Evolutionary conservation across 441 rosid species (phyloP).

Genomic region (Sinapis alba): DNA sequence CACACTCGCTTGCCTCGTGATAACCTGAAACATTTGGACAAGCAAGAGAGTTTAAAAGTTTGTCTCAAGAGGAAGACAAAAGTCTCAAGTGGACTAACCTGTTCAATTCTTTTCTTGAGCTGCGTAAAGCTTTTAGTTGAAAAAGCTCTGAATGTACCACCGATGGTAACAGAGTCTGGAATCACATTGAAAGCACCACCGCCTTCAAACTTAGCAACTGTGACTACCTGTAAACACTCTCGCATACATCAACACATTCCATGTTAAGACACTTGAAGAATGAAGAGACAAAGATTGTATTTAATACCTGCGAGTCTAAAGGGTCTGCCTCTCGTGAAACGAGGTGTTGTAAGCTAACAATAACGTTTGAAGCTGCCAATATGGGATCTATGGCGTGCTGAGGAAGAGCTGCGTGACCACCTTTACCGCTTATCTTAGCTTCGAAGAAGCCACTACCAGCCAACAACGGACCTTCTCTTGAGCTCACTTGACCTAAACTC

Average conservation of each 20-base stretch:
- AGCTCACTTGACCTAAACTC: constrained; percentile 64
- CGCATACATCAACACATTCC: not conserved
- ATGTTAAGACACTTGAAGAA: not conserved
- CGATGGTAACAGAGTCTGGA: constrained; percentile 88
- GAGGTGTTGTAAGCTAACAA: constrained; percentile 90
- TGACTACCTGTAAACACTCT: constrained; percentile 68
- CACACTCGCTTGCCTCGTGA: constrained; percentile 85
- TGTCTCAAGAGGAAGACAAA: not conserved
- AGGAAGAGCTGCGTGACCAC: constrained; percentile 95
- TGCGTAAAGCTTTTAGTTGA: constrained; percentile 66
- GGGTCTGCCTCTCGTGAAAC: constrained; percentile 97
- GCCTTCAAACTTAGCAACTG: constrained; percentile 89
- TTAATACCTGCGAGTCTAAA: constrained; percentile 77
- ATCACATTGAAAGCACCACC: constrained; percentile 92
- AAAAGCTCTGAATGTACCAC: constrained; percentile 93
- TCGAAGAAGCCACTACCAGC: constrained; percentile 95
- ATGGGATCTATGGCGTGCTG: constrained; percentile 92
- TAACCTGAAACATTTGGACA: constrained; percentile 50
- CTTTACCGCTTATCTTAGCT: constrained; percentile 86
- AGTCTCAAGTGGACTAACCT: constrained; percentile 49
- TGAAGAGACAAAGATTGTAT: constrained; percentile 9
- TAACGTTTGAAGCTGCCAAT: constrained; percentile 86
- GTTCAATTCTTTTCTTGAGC: constrained; percentile 74
- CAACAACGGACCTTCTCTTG: constrained; percentile 75
- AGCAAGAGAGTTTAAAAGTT: not conserved